Evolutionary conservation across 2,329 filamentous ascomycete genomes (phyloP), one percentile per base, ranked within the genome.

Genomic region (Hirsutella minnesotensis): DNA sequence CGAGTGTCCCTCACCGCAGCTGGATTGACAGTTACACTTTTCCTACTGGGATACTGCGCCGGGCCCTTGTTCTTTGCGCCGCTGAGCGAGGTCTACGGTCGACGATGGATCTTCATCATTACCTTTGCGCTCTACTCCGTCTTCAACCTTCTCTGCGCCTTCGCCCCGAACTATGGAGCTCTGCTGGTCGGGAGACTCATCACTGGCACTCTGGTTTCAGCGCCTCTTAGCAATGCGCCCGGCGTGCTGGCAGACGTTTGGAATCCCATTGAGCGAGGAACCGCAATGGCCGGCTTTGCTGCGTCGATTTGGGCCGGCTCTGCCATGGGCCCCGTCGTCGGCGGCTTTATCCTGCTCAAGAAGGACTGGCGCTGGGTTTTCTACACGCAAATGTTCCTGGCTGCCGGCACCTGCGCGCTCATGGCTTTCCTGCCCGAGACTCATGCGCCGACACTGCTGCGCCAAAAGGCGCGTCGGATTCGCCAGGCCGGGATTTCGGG

Each of bases 341-440:
- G 64, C 1, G 77, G 76, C 4, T 80, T 80, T 48, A 55, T 80
- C 2, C 56, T 79, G 50, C 54, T 79, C 7, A 74, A 67, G 27
- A 63, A 73, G 47, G 56, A 65, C 46, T 78, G 73, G 75, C 54
- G 66, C 19, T 78, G 73, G 73, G 64, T 58, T 22, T 70, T 73
- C 50, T 72, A 70, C 44, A 63, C 69, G 2, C 51, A 69, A 15
- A 53, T 73, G 7, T 67, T 64, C 60, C 49, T 73, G 0, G 67
- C 60, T 3, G 66, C 51, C 1, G 49, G 52, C 5, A 63, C 65
- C 0, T 55, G 54, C 3, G 2, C 68, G 7, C 43, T 75, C 3
- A 70, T 79, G 67, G 62, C 78, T 41, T 73, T 73, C 0, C 70
- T 80, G 8, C 77, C 76, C 1, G 76, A 80, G 51, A 80, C 77